phyloP scores from a whole-genome alignment of 2,329 filamentous ascomycete genomes.

The Fusarium sp. region DNA sequence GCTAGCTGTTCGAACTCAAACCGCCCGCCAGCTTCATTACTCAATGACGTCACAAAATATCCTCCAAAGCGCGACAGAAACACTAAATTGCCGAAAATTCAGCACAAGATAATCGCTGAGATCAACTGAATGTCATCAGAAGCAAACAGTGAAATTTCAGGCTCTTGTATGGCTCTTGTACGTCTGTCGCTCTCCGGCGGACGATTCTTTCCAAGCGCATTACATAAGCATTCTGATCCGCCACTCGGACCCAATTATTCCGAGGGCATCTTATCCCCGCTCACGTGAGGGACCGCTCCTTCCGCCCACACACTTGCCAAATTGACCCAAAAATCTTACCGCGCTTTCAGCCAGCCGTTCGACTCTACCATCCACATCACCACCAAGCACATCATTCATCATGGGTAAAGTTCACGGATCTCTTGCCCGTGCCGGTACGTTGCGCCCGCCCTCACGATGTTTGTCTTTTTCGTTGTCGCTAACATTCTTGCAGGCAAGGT shows the following conservation, averaged over 20 bases:
- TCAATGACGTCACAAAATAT: not conserved
- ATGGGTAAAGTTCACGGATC: conserved; percentile 97
- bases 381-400: conserved; percentile 59
- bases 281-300: conserved; percentile 50
- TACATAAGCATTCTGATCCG: conserved; percentile 14
- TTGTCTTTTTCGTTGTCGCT: conserved; percentile 33
- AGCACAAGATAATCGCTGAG: accelerated
- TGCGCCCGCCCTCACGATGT: conserved; percentile 14
- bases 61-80: accelerated
- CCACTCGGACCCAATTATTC: conserved; percentile 44
- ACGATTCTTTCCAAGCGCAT: not conserved
- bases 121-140: not conserved
- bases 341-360: conserved; percentile 37
- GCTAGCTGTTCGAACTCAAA: not conserved
- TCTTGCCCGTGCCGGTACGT: conserved; percentile 81
- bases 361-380: conserved; percentile 50
- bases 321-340: conserved; percentile 50
- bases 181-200: not conserved
- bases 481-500: conserved; percentile 88
- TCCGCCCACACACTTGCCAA: conserved; percentile 54
- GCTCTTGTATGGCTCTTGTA: not conserved
- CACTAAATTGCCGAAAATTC: accelerated
- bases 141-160: not conserved
- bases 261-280: conserved; percentile 47
- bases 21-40: not conserved